Conservation (phyloP, 352 stramenopile genomes). For the Saprolegnia parasitica region DNA sequence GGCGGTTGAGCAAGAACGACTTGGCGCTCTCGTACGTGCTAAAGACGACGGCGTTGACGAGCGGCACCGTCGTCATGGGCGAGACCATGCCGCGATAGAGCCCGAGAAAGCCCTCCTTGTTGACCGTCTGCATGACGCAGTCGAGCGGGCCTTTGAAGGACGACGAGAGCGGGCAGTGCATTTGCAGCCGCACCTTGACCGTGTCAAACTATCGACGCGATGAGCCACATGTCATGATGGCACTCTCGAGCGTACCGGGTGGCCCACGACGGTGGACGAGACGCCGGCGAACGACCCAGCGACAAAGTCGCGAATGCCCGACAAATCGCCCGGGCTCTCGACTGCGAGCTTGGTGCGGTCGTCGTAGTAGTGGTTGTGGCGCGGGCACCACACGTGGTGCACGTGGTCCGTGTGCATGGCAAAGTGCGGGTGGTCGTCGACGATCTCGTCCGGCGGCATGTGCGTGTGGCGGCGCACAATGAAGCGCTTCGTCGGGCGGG, state of each 20-base stretch:
- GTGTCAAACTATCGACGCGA: conserved; percentile 23
- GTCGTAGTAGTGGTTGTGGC: conserved; percentile 27
- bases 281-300: conserved; percentile 20
- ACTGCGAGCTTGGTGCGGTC: not conserved
- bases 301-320: conserved; percentile 16
- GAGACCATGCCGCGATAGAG: conserved; percentile 26
- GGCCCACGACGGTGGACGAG: conserved; percentile 23
- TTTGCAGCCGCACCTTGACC: conserved; percentile 24
- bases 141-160: conserved; percentile 22
- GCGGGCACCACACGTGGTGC: conserved; percentile 21
- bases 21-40: conserved; percentile 23
- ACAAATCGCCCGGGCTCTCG: conserved; percentile 7
- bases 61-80: conserved; percentile 21
- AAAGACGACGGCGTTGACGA: conserved; percentile 24
- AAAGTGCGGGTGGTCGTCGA: not conserved
- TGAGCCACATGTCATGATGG: not conserved
- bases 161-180: conserved; percentile 15
- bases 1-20: conserved; percentile 8
- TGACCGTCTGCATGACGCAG: conserved; percentile 24
- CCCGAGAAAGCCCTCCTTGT: conserved; percentile 23
- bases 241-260: conserved; percentile 8
- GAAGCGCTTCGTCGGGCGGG: not conserved
- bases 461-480: not conserved
- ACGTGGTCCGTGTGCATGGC: not conserved
- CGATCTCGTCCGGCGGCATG: not conserved